Base-by-base conservation (phyloP, 169 alveolate genomes). In the Plasmodium malariae region DNA sequence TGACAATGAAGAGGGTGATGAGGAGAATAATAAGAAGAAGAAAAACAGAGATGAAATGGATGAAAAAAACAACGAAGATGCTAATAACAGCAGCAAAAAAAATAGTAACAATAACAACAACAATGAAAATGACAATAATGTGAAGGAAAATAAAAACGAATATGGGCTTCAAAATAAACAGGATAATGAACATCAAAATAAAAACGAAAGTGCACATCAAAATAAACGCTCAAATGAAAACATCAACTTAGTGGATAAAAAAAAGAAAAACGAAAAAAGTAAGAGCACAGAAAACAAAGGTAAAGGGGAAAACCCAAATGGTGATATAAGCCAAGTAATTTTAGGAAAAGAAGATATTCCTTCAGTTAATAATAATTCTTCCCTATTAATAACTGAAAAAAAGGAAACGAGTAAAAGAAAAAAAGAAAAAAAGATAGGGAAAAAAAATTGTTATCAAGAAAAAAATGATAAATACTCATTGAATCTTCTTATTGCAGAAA, bases 401-500 rank as follows among this genome's bases (percentile, higher is more conserved):
- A 57, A 62, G 17, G 87, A 86, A 69, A 11, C 68, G 1, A 54
- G 5, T 57, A 71, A 86, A 60, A 60, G 71, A 24, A 69, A 45
- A 49, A 86, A 86, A 32, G 87, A 19, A 69, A 86, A 55, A 30
- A 55, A 59, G 57, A 69, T 19, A 57, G 80, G 74, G 5, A 86
- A 71, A 40, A 83, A 40, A 83, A 86, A 71, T 49, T 49, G 40
- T 11, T 9, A 28, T 55, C 21, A 57, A 57, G 92, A 86, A 57
- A 86, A 59, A 70, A 86, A 71, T 86, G 92, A 86, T 30, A 86
- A 86, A 37, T 59, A 70, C 26, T 69, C 87, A 43, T 34, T 86
- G 19, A 71, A 71, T 63, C 24, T 54, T 11, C 57, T 86, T 45
- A 86, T 86, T 45, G 86, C 92, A 28, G 92, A 86, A 86, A 70